Percentiles rank a stretch among this genome's conserved stretches.
Evolutionary conservation across 345 rosid genomes (phyloP).

Genomic region (Lenwebbia sp.): DNA sequence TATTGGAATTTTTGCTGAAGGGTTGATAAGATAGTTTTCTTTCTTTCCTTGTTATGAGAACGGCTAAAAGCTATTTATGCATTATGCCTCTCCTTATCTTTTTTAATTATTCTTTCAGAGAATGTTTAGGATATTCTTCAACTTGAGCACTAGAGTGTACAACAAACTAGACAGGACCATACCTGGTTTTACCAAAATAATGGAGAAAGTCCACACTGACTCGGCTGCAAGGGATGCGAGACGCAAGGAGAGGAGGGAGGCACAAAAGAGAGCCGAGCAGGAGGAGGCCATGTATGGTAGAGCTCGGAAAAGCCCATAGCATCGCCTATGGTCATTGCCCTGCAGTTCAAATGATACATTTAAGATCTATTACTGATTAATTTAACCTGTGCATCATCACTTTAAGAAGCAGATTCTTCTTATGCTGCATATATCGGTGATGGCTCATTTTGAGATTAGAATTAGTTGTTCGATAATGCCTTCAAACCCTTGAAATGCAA

Average conservation of each 20-base stretch:
- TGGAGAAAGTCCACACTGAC: slow-evolving; percentile 47
- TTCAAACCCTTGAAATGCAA: background rate
- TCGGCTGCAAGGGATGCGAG: slow-evolving; percentile 14
- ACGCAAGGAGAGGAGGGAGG: slow-evolving; percentile 28
- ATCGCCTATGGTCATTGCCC: background rate
- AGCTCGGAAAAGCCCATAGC: background rate
- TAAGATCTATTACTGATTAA: background rate
- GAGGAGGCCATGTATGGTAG: slow-evolving; percentile 8
- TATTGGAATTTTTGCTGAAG: background rate
- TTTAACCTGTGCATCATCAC: background rate
- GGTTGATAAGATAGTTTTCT: background rate
- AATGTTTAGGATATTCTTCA: slow-evolving; percentile 22
- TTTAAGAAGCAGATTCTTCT: background rate
- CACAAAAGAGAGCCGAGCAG: slow-evolving; percentile 17
- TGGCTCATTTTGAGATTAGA: background rate
- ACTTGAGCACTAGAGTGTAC: slow-evolving; percentile 27
- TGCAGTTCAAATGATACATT: background rate
- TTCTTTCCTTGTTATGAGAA: background rate
- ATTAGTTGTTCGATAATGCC: background rate
- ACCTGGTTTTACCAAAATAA: slow-evolving; percentile 45
- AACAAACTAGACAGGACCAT: slow-evolving; percentile 25
- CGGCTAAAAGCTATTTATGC: background rate
- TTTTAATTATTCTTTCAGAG: slow-evolving; percentile 21
- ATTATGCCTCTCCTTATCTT: background rate
- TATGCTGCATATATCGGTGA: background rate